Conservation (phyloP, 176 grass and related monocot species). For the Oryza officinalis region DNA sequence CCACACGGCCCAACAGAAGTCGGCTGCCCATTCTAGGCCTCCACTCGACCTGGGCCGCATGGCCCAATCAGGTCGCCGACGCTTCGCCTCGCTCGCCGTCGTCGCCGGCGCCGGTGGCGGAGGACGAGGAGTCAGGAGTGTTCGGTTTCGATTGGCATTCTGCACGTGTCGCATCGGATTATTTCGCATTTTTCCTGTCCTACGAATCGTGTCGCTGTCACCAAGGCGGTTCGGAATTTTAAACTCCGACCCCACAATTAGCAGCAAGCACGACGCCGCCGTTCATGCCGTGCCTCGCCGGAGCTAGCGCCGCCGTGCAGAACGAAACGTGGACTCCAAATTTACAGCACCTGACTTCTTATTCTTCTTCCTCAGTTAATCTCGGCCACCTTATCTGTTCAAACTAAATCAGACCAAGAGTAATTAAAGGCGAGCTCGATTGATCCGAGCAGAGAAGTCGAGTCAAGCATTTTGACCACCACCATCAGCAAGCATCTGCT, state of each 20-base stretch:
- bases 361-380: background rate
- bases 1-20: too few species aligned
- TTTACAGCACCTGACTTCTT: background rate
- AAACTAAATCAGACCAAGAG: background rate
- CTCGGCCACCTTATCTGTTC: background rate
- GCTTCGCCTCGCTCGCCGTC: too few species aligned
- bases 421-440: background rate
- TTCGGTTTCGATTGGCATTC: too few species aligned
- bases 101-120: background rate
- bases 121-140: too few species aligned
- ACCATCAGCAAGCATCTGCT: background rate
- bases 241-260: too few species aligned
- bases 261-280: background rate
- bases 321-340: background rate
- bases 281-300: background rate
- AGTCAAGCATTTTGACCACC: slow-evolving; percentile 19
- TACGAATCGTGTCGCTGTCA: too few species aligned
- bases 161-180: too few species aligned
- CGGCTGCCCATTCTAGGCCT: too few species aligned
- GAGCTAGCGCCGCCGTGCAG: too few species aligned
- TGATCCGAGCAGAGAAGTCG: background rate
- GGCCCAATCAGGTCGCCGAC: too few species aligned
- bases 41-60: background rate
- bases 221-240: too few species aligned
- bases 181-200: too few species aligned